Evolutionary conservation across 495 filamentous ascomycete genomes (phyloP), one percentile per base, ranked within the genome.

Genomic region (Penicillium simplicissimum): DNA sequence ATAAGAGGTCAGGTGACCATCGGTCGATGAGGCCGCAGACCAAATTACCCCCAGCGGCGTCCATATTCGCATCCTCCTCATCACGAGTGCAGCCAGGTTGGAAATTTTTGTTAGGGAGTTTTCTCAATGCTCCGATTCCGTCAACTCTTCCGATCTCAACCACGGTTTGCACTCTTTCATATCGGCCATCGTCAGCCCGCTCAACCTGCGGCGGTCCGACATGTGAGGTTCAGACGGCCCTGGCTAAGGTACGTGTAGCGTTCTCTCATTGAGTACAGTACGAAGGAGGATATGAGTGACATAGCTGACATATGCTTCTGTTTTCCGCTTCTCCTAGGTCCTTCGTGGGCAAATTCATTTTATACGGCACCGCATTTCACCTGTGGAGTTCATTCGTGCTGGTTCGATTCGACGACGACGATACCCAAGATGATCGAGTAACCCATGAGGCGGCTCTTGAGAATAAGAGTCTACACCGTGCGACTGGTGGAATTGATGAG

Each of bases 61-160:
- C 23, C 45, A 19, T 23, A 1, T n/a, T 49, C 45, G 23, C 45
- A 15, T 49, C 45, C n/a, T 25, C 45, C 28, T 28, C 11, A 28
- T 36, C 6, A 28, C 51, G 4, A 17, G 31, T 34, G 51, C 34
- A 53, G 5, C 23, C 19, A 31, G 31, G 40, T 31, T 56, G 58
- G 65, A 21, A 57, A 62, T 62, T 56, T 58, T 54, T 21, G 21
- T 57, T 52, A 47, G 62, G 68, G 65, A 53, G 37, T 66, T 55
- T 58, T 74, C 60, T 65, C 71, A 76, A 80, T 80, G 77, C 68
- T 73, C 63, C 69, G 68, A 55, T 55, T 75, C 63, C 72, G 72
- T 51, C 70, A 70, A 37, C 47, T 76, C 34, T 57, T 76, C 57
- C 71, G 68, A 66, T 67, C 63, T 60, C 69, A 63, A 67, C 52